Percentiles rank a stretch among this genome's conserved stretches.
phyloP scores from a whole-genome alignment of 108 stramenopile genomes.

The Cyclotella baltica region DNA sequence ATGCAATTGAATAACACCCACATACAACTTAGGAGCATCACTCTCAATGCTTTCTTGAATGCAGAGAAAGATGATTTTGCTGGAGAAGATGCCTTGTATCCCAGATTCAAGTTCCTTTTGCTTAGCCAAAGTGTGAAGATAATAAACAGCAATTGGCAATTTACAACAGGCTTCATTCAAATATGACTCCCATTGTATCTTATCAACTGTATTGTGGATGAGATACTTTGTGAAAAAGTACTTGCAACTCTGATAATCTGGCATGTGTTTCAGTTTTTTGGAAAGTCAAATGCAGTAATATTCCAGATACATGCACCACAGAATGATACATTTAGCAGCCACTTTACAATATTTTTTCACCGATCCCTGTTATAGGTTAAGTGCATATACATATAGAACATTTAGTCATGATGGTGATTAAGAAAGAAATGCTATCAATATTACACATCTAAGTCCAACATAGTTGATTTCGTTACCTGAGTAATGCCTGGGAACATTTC shows the following conservation, averaged over 20 bases:
- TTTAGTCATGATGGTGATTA: not conserved
- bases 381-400: not conserved
- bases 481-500: too few relatives aligned
- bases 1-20: not conserved
- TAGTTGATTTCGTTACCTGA: too few relatives aligned
- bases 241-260: not conserved
- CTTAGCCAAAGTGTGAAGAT: conserved; percentile 2
- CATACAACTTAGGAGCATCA: not conserved
- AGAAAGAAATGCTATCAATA: too few relatives aligned
- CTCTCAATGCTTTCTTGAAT: conserved; percentile 4
- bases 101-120: not conserved
- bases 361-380: too few relatives aligned
- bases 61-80: conserved; percentile 4
- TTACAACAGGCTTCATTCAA: not conserved
- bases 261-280: not conserved
- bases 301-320: conserved; percentile 10
- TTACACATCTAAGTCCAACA: too few relatives aligned
- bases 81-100: not conserved
- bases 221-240: not conserved
- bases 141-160: not conserved
- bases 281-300: conserved; percentile 6
- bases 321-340: not conserved
- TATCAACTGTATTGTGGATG: not conserved
- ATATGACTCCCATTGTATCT: not conserved
- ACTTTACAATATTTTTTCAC: not conserved